A percentile compares a stretch with the other conserved stretches of the same genome.
Conservation (phyloP, 2,329 filamentous ascomycete genomes). For the Moelleriella libera region DNA sequence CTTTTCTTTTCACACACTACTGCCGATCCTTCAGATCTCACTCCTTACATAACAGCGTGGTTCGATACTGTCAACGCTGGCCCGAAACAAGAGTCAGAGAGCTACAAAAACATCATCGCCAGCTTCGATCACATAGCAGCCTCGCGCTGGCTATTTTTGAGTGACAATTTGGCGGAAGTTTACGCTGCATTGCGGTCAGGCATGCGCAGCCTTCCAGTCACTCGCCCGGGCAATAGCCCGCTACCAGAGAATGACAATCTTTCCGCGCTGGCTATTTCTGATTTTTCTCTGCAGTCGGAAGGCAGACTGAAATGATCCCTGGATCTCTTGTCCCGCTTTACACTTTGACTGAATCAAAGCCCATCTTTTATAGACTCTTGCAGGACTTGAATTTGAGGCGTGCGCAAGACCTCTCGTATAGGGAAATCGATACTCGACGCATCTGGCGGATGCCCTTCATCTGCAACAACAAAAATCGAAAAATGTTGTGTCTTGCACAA, state of each 20-base stretch:
- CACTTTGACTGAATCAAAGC: neutral
- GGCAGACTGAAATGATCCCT: constrained; percentile 3
- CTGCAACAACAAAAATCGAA: too few species aligned
- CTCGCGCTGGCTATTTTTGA: constrained; percentile 59
- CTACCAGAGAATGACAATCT: constrained; percentile 35
- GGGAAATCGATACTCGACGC: too few species aligned
- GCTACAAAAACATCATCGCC: constrained; percentile 51
- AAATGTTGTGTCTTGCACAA: too few species aligned
- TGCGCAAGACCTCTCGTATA: too few species aligned
- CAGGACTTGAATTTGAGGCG: too few species aligned
- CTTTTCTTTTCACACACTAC: constrained; percentile 59
- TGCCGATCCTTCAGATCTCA: constrained; percentile 43
- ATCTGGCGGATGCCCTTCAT: too few species aligned
- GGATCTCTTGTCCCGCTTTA: neutral
- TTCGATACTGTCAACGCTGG: constrained; percentile 76
- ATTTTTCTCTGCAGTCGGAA: constrained; percentile 16
- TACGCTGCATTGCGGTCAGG: constrained; percentile 46
- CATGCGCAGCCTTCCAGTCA: constrained; percentile 48
- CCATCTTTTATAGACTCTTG: too few species aligned
- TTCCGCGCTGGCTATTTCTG: constrained; percentile 17
- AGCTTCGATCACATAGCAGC: constrained; percentile 26
- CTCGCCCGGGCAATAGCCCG: constrained; percentile 56
- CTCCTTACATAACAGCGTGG: constrained; percentile 45
- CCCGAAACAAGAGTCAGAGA: constrained; percentile 50
- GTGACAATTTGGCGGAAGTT: constrained; percentile 63